Conservation (phyloP, 2,329 filamentous ascomycete species). For the Epichloe glyceriae region DNA sequence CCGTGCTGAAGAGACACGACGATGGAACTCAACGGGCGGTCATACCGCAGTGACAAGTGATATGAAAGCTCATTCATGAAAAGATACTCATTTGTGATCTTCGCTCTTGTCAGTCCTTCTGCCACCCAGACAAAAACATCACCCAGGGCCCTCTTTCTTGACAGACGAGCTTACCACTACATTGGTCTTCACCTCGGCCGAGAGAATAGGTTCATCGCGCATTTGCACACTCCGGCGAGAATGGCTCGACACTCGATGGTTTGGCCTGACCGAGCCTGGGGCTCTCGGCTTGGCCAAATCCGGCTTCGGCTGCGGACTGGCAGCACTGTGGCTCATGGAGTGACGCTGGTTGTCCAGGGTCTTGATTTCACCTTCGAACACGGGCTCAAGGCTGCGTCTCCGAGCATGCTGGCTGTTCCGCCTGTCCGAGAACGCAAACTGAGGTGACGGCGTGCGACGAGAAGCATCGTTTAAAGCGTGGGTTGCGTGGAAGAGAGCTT, state of each 20-base stretch:
- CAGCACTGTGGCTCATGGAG: not conserved
- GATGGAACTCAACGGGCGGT: slow-evolving; percentile 59
- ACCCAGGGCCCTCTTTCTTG: no score
- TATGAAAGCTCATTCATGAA: slow-evolving; percentile 63
- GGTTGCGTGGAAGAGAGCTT: not conserved
- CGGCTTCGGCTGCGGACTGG: not conserved
- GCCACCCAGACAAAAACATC: not conserved
- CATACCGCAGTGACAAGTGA: slow-evolving; percentile 62
- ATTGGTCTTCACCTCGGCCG: slow-evolving; percentile 17
- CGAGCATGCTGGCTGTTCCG: slow-evolving; percentile 1
- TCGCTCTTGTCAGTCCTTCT: not conserved
- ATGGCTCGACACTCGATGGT: not conserved
- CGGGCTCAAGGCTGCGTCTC: slow-evolving; percentile 4
- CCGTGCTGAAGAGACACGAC: slow-evolving; percentile 66
- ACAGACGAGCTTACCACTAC: slow-evolving; percentile 14
- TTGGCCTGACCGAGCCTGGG: not conserved
- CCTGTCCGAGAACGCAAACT: slow-evolving; percentile 1
- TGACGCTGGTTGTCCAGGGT: not conserved
- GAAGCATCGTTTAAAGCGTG: not conserved
- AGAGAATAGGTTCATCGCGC: slow-evolving; percentile 1
- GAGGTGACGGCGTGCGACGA: slow-evolving; percentile 3
- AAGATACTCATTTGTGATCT: slow-evolving; percentile 64
- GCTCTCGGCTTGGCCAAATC: slow-evolving; percentile 5
- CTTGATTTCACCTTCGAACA: slow-evolving; percentile 2
- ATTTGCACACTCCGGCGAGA: not conserved